Evolutionary conservation across 2,329 filamentous ascomycete genomes (phyloP), one percentile per base, ranked within the genome.

Genomic region (Coniella vitis): DNA sequence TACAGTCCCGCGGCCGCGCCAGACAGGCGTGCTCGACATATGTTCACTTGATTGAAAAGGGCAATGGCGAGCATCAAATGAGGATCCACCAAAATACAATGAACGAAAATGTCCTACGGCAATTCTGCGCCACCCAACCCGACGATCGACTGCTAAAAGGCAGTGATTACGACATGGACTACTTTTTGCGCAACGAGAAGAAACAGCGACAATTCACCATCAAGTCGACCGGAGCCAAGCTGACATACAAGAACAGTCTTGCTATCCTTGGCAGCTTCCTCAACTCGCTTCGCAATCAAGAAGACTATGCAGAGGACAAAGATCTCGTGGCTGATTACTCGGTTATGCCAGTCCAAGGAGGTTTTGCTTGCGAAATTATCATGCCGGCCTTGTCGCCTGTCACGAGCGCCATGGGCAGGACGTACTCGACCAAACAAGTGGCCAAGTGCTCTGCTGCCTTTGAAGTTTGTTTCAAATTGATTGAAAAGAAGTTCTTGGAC

Each of bases 371-470:
- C 55, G 88, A 95, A 59, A 81, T 95, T 1, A 74, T 88, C 10
- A 69, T 98, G 20, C 91, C 93, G 0, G 78, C 83, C 12, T 75
- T 74, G 19, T 86, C 89, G 0, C 89, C 88, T 0, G 69, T 96
- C 32, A 77, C 75, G 48, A 81, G 79, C 25, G 74, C 79, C 4
- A 72, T 74, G 12, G 91, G 93, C 4, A 71, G 69, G 7, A 68
- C 79, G 0, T 79, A 84, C 48, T 63, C 71, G 7, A 87, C 76
- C 49, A 97, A 95, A 64, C 74, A 82, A 25, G 68, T 85, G 16
- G 91, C 93, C 4, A 94, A 93, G 64, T 88, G 87, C 55, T 88
- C 90, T 0, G 91, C 90, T 3, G 91, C 93, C 0, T 97, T 91
- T 62, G 80, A 90, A 59, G 80, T 86, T 44, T 96, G 90, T 60